Percentiles rank a stretch among this genome's conserved stretches.
phyloP scores from a whole-genome alignment of 192 early-diverging fungal genomes.

The Coemansia asiatica region DNA sequence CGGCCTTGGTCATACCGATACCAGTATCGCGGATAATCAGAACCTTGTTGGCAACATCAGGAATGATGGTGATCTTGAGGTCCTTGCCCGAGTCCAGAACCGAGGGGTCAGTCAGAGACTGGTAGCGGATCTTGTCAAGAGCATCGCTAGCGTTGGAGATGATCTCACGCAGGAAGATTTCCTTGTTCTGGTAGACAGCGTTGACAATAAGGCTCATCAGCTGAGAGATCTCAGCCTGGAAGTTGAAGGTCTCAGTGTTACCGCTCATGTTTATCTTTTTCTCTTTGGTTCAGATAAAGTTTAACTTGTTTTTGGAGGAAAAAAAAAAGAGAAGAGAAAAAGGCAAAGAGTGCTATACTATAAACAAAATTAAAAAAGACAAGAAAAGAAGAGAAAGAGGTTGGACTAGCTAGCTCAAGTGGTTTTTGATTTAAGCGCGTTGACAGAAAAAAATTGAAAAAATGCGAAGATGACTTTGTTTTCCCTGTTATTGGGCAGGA shows the following conservation, averaged over 20 bases:
- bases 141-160: slow-evolving; percentile 95
- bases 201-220: slow-evolving; percentile 99
- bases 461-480: no score
- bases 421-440: no score
- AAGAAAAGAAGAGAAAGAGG: not conserved
- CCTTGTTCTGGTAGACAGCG: slow-evolving; percentile 98
- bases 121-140: slow-evolving; percentile 98
- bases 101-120: slow-evolving; percentile 83
- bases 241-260: slow-evolving; percentile 76
- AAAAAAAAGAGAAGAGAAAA: not conserved
- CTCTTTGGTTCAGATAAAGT: not conserved
- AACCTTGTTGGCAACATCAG: slow-evolving; percentile 84
- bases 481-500: no score
- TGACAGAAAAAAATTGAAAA: not conserved
- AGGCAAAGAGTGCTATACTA: not conserved
- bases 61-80: slow-evolving; percentile 90
- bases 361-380: slow-evolving; percentile 4
- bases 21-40: slow-evolving; percentile 86
- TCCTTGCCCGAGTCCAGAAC: slow-evolving; percentile 92
- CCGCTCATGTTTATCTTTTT: slow-evolving; percentile 40
- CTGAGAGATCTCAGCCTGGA: slow-evolving; percentile 99
- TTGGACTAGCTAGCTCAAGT: not conserved
- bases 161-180: slow-evolving; percentile 98
- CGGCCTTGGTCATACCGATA: slow-evolving; percentile 76
- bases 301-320: no score